Conservation (phyloP, 495 filamentous ascomycete species). For the Barbatosphaeria neglecta region DNA sequence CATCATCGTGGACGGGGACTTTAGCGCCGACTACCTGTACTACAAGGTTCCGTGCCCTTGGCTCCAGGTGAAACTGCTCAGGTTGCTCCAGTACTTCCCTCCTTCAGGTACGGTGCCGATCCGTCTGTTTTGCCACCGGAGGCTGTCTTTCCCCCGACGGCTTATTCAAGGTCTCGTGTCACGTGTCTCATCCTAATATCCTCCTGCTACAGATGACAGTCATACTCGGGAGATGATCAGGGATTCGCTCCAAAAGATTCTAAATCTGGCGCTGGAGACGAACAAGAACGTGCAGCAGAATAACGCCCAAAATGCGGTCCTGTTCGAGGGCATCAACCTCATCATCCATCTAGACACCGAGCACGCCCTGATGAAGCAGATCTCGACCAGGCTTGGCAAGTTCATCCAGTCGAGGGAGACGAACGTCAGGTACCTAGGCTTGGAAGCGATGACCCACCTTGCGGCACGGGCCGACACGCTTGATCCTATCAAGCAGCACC, state of each 20-base stretch:
- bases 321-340: constrained; percentile 98
- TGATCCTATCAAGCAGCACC: constrained; percentile 96
- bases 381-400: constrained; percentile 83
- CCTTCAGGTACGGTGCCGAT: constrained; percentile 71
- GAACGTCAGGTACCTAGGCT: constrained; percentile 91
- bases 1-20: constrained; percentile 81
- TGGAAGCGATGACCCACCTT: constrained; percentile 98
- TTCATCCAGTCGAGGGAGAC: constrained; percentile 97
- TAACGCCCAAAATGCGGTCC: constrained; percentile 94
- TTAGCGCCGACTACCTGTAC: constrained; percentile 81
- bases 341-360: constrained; percentile 99
- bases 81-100: constrained; percentile 88
- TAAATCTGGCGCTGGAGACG: constrained; percentile 81
- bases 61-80: constrained; percentile 91
- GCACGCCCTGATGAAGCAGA: constrained; percentile 89
- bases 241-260: constrained; percentile 78
- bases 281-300: constrained; percentile 99
- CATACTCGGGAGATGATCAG: constrained; percentile 87
- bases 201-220: constrained; percentile 57
- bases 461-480: constrained; percentile 89
- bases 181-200: neutral
- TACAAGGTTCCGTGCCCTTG: constrained; percentile 99
- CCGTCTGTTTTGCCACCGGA: too few species aligned
- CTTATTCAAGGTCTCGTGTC: neutral
- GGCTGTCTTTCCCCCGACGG: neutral